Evolutionary conservation across 441 rosid genomes (phyloP).

Genomic region (Populus trichocarpa): DNA sequence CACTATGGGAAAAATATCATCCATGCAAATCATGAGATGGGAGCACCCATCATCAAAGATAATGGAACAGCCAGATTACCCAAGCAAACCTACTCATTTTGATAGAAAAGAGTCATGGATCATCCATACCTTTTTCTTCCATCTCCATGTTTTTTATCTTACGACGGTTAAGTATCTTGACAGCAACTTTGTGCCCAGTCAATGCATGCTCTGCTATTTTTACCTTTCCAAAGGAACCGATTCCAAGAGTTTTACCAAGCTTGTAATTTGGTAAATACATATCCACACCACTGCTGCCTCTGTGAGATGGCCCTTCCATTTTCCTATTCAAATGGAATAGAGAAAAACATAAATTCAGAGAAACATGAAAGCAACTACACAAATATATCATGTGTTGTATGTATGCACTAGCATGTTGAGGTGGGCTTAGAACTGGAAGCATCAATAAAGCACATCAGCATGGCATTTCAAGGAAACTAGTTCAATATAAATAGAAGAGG

Average conservation of each 20-base stretch:
- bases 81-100: not conserved
- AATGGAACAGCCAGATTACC: not conserved
- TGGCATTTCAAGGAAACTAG: not conserved
- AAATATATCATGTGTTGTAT: not conserved
- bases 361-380: not conserved
- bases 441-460: not conserved
- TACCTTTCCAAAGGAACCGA: slow-evolving; percentile 95
- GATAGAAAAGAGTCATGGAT: not conserved
- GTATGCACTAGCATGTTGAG: not conserved
- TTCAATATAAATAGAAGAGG: not conserved
- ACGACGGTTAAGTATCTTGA: slow-evolving; percentile 93
- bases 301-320: slow-evolving; percentile 75
- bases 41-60: not conserved
- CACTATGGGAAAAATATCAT: not conserved
- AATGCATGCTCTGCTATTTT: slow-evolving; percentile 88
- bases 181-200: slow-evolving; percentile 94
- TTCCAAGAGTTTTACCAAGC: slow-evolving; percentile 92
- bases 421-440: not conserved
- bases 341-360: not conserved
- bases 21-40: not conserved
- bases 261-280: slow-evolving; percentile 65
- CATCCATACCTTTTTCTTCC: slow-evolving; percentile 85
- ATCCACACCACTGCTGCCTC: slow-evolving; percentile 52
- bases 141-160: slow-evolving; percentile 87
- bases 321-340: slow-evolving; percentile 16